Evolutionary conservation across 257 asterid species (phyloP), one percentile per base, ranked within the genome.

Genomic region (Cinchona pubescens): DNA sequence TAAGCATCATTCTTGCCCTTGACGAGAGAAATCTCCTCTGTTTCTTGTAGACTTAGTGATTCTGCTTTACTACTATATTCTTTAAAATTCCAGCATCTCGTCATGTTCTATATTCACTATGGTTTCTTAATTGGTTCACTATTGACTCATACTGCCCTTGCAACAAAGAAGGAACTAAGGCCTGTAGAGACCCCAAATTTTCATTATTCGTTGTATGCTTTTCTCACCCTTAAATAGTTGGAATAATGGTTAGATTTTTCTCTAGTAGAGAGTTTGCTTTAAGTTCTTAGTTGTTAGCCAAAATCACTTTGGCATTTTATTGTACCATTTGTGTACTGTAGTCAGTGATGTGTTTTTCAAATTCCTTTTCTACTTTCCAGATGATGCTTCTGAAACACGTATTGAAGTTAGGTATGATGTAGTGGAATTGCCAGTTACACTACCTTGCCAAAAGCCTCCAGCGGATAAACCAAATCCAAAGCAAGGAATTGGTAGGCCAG

Each of bases 391-490:
- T 9, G 97, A 94, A 86, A 69, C 85, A 35, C 86, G 75, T 63
- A 79, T 83, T 79, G 90, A 89, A 80, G 97, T 94, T 65, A 82
- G 94, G 83, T 92, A 94, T 74, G 96, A 92, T 76, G 83, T 92
- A 65, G 81, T 89, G 95, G 99, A 94, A 68, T 82, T 92, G 72
- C 99, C 99, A 3, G 85, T 92, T 56, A 83, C 88, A 53, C 93
- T 94, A 64, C 99, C 97, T 78, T 81, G 88, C 67, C 97, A 85
- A 79, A 94, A 92, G 82, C 99, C 99, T 81, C 93, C 86, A 71
- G 88, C 92, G 42, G 99, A 94, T 82, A 94, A 90, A 82, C 97
- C 99, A 80, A 94, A 94, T 75, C 97, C 98, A 63, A 94, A 94
- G 78, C 97, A 94, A 85, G 99, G 99, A 70, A 88, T 94, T 51